Conservation (phyloP, 371 early-diverging fungal species). For the Mucor saturninus region DNA sequence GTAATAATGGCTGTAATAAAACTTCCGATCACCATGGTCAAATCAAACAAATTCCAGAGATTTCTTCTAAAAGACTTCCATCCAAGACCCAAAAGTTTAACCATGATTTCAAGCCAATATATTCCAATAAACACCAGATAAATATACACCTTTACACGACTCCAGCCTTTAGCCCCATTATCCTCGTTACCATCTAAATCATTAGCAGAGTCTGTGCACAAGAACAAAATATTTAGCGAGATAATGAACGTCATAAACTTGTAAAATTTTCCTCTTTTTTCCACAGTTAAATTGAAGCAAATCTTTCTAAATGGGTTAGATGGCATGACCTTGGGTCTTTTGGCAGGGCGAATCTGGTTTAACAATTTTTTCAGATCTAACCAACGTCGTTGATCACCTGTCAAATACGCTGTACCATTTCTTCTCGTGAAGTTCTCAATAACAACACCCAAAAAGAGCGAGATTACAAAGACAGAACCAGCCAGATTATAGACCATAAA, state of each 20-base stretch:
- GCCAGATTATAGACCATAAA: slow-evolving; percentile 70
- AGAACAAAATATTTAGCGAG: slow-evolving; percentile 54
- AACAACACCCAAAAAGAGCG: slow-evolving; percentile 73
- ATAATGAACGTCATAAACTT: slow-evolving; percentile 56
- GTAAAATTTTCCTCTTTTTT: slow-evolving; percentile 60
- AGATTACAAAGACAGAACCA: slow-evolving; percentile 67
- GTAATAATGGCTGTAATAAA: slow-evolving; percentile 50
- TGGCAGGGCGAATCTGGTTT: slow-evolving; percentile 63
- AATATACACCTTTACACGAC: slow-evolving; percentile 43
- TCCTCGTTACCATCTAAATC: slow-evolving; percentile 16
- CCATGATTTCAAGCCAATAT: slow-evolving; percentile 57
- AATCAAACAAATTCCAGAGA: slow-evolving; percentile 69
- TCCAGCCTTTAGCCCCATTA: slow-evolving; percentile 30
- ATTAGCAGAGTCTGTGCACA: slow-evolving; percentile 55
- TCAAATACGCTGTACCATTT: slow-evolving; percentile 69
- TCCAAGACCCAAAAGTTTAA: slow-evolving; percentile 62
- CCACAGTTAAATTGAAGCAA: slow-evolving; percentile 54
- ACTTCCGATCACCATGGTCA: slow-evolving; percentile 57
- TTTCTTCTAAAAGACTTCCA: slow-evolving; percentile 63
- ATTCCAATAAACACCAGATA: slow-evolving; percentile 53
- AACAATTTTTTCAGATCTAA: slow-evolving; percentile 70
- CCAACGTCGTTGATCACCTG: slow-evolving; percentile 74
- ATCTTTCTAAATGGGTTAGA: slow-evolving; percentile 39
- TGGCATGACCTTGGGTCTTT: slow-evolving; percentile 50
- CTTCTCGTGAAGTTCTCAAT: slow-evolving; percentile 69